phyloP scores from a whole-genome alignment of 305 asterid species.

The Fraxinus albicans region DNA sequence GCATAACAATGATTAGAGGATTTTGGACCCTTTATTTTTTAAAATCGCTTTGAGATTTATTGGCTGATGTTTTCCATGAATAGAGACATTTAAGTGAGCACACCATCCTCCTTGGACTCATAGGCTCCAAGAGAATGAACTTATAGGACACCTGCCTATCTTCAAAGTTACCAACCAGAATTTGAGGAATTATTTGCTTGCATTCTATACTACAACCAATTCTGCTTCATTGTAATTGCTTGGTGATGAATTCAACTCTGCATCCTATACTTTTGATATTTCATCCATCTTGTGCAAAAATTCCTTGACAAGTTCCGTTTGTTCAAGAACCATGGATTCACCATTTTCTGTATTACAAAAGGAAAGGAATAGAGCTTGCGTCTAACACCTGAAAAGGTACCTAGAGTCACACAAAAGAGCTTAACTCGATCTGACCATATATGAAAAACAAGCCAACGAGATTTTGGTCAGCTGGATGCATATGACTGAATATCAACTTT shows the following conservation, averaged over 20 bases:
- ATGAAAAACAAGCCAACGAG: neutral
- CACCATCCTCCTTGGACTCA: constrained; percentile 88
- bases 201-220: constrained; percentile 42
- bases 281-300: neutral
- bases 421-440: neutral
- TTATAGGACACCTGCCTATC: constrained; percentile 74
- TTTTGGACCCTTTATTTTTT: constrained; percentile 28
- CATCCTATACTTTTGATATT: neutral
- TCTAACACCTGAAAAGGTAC: neutral
- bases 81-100: constrained; percentile 56
- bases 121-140: constrained; percentile 75
- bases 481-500: neutral
- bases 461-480: neutral
- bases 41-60: constrained; percentile 26
- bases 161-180: constrained; percentile 76
- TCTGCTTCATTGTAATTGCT: neutral
- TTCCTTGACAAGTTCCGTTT: neutral
- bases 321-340: neutral
- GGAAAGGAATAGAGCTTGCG: neutral
- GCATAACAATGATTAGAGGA: constrained; percentile 32
- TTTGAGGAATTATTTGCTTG: constrained; percentile 87
- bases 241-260: neutral
- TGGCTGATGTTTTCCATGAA: constrained; percentile 21
- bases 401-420: neutral
- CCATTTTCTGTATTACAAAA: neutral